Evolutionary conservation across 495 filamentous ascomycete species (phyloP).

Genomic region (Bacidia gigantensis): DNA sequence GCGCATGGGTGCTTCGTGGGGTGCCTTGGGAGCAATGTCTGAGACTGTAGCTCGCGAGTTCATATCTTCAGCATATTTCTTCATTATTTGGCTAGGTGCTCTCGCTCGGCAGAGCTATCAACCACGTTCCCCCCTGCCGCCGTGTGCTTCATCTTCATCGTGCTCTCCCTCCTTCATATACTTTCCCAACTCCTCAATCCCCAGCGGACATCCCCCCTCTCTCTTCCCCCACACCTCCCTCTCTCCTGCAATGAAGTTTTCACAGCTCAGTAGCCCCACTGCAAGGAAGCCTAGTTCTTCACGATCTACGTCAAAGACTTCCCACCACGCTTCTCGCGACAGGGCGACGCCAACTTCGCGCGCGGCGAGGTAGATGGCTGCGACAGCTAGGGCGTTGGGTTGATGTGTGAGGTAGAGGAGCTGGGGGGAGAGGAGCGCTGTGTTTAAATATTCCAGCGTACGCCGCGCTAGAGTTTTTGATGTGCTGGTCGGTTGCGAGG

Average conservation of each 20-base stretch:
- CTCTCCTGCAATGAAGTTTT: conserved; percentile 50
- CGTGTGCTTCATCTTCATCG: background rate
- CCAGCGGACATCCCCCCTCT: conserved; percentile 23
- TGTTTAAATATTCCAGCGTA: conserved; percentile 66
- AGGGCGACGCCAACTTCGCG: conserved; percentile 63
- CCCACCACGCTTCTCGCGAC: conserved; percentile 84
- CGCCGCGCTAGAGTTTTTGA: conserved; percentile 41
- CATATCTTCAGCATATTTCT: too few relatives aligned
- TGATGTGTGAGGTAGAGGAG: conserved; percentile 86
- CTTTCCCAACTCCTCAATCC: conserved; percentile 41
- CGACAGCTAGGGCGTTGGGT: conserved; percentile 69
- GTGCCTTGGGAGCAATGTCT: too few relatives aligned
- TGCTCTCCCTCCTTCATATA: conserved; percentile 43
- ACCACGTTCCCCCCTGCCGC: too few relatives aligned
- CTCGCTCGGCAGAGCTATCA: too few relatives aligned
- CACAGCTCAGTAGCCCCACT: conserved; percentile 69
- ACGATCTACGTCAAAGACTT: conserved; percentile 93
- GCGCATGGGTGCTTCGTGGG: too few relatives aligned
- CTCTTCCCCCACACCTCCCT: conserved; percentile 29
- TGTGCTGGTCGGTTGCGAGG: conserved; percentile 19
- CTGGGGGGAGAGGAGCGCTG: conserved; percentile 72
- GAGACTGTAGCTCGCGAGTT: too few relatives aligned
- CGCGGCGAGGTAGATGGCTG: conserved; percentile 80
- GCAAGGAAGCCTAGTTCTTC: conserved; percentile 93
- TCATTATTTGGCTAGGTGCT: too few relatives aligned